Conservation (phyloP, 345 rosid genomes). For the Eucalyptus regnans region DNA sequence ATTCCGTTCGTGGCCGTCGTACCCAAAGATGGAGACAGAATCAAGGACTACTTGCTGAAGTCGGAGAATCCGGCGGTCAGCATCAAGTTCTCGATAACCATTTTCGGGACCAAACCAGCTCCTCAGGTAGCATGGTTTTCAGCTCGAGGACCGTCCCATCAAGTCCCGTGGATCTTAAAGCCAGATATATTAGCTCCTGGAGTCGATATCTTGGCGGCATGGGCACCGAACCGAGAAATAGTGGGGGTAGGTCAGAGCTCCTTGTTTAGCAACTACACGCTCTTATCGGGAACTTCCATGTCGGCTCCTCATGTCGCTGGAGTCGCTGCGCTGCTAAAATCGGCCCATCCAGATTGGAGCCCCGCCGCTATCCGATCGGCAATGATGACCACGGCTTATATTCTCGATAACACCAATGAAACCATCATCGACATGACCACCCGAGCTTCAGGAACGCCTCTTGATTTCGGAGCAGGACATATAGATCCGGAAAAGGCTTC, state of each 20-base stretch:
- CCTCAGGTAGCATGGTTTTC: conserved; percentile 32
- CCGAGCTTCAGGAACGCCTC: conserved; percentile 21
- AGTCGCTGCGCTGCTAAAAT: conserved; percentile 25
- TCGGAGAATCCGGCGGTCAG: conserved; percentile 4
- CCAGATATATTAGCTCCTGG: conserved; percentile 43
- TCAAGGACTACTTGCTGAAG: conserved; percentile 12
- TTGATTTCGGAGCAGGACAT: conserved; percentile 40
- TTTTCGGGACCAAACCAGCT: conserved; percentile 16
- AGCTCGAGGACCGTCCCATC: conserved; percentile 26
- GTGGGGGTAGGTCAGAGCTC: not conserved
- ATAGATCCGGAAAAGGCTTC: conserved; percentile 23
- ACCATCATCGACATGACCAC: conserved; percentile 19
- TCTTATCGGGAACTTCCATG: conserved; percentile 36
- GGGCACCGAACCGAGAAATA: conserved; percentile 22
- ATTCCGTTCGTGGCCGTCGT: conserved; percentile 11
- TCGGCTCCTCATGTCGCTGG: conserved; percentile 38
- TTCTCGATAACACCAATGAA: conserved; percentile 4
- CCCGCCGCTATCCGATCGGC: conserved; percentile 39
- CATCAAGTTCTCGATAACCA: conserved; percentile 17
- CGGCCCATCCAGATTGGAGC: conserved; percentile 25
- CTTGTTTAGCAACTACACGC: conserved; percentile 15
- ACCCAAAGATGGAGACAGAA: conserved; percentile 1
- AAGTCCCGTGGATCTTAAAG: conserved; percentile 34
- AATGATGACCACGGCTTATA: conserved; percentile 36
- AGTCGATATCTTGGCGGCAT: conserved; percentile 26